Percentiles rank a stretch among this genome's conserved stretches.
phyloP scores from a whole-genome alignment of 345 rosid species.

The Camelina sativa region DNA sequence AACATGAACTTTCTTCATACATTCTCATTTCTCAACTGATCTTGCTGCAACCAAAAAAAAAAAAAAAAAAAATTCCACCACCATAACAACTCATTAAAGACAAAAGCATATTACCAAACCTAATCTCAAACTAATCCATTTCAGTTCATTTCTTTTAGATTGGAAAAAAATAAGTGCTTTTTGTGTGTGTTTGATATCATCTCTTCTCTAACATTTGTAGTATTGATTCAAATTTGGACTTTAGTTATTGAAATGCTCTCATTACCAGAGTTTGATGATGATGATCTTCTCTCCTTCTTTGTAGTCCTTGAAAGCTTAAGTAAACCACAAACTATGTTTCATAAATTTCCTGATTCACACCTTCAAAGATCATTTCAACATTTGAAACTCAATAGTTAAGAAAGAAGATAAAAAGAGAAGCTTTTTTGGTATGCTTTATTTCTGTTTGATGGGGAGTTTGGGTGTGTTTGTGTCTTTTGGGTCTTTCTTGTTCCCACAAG shows the following conservation, averaged over 20 bases:
- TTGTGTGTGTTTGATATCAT: background rate
- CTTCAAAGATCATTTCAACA: constrained; percentile 17
- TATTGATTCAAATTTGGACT: background rate
- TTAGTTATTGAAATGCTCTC: background rate
- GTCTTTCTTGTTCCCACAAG: constrained; percentile 40
- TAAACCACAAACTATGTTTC: background rate
- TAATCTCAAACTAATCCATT: constrained; percentile 37
- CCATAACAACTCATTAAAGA: constrained; percentile 2
- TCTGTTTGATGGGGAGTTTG: constrained; percentile 27
- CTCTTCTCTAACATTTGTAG: background rate
- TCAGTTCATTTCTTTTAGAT: background rate
- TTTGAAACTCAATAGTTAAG: background rate
- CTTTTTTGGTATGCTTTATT: constrained; percentile 19
- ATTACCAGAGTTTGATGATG: constrained; percentile 31
- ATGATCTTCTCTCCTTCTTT: constrained; percentile 26
- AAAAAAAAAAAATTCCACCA: background rate
- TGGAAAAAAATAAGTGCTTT: background rate
- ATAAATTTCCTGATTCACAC: background rate
- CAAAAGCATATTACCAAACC: constrained; percentile 4
- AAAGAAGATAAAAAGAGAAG: background rate
- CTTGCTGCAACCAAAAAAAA: constrained; percentile 21
- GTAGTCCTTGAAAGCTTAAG: background rate
- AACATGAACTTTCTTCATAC: constrained; percentile 56
- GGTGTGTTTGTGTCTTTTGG: constrained; percentile 44
- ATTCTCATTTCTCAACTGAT: constrained; percentile 26